These are phyloP conservation scores for Vitis riparia DNA, from an alignment of 164 flowering plant species.

Conservation along the genomic window DNA sequence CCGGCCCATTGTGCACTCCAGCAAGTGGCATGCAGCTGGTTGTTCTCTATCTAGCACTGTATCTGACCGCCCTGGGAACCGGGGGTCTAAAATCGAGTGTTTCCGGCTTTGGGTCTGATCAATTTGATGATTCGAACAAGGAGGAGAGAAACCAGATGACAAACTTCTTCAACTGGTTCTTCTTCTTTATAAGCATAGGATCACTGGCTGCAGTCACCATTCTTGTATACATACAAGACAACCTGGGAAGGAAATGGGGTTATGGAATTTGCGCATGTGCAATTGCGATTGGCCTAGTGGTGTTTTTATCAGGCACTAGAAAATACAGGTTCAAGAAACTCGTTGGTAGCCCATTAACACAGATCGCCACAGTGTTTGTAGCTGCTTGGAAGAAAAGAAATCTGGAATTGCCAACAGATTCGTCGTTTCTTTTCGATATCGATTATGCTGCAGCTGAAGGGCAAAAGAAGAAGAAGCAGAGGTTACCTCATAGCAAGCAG, in stretches of 20 bases:
- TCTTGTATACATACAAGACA: constrained; percentile 85
- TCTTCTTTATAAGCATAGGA: constrained; percentile 85
- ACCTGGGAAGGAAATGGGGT: constrained; percentile 81
- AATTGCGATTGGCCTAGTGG: constrained; percentile 45
- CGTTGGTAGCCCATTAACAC: constrained; percentile 85
- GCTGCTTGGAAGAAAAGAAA: constrained; percentile 72
- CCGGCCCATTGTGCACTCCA: constrained; percentile 36
- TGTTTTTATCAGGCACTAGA: constrained; percentile 68
- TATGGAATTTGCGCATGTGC: constrained; percentile 78
- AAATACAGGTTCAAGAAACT: constrained; percentile 87
- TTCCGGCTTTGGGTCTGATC: constrained; percentile 94
- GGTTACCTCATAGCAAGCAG: constrained; percentile 70
- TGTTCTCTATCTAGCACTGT: constrained; percentile 71
- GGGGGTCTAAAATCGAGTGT: constrained; percentile 96
- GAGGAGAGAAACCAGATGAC: constrained; percentile 55
- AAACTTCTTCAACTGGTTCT: constrained; percentile 92
- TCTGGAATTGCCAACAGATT: constrained; percentile 64
- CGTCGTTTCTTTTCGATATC: constrained; percentile 39
- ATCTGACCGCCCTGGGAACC: constrained; percentile 89
- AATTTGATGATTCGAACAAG: constrained; percentile 69
- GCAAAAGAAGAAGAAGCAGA: constrained; percentile 57
- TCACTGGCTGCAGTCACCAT: constrained; percentile 78
- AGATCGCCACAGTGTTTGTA: constrained; percentile 63
- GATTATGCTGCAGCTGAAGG: constrained; percentile 29
- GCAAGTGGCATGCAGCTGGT: constrained; percentile 59